Conservation (phyloP, 108 stramenopile species). For the Hondaea fermentalgiana region DNA sequence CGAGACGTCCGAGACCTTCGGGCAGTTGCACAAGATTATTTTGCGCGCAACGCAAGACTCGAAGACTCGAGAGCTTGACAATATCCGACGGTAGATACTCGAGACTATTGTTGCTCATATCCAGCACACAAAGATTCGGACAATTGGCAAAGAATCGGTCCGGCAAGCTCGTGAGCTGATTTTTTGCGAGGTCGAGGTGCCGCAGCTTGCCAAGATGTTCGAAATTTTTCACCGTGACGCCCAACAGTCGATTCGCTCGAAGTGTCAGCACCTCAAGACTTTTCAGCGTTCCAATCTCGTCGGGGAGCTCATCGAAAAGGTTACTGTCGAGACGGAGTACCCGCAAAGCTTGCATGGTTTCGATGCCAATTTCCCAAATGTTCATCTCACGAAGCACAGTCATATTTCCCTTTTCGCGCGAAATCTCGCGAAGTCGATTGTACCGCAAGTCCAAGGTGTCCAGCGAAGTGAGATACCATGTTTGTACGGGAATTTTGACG, state of each 20-base stretch:
- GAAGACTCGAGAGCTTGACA: neutral
- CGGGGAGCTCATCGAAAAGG: neutral
- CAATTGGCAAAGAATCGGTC: neutral
- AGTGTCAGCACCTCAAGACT: neutral
- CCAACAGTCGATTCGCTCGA: neutral
- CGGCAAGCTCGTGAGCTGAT: neutral
- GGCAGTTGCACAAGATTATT: neutral
- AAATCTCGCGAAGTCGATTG: neutral
- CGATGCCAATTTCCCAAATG: slow-evolving; percentile 1
- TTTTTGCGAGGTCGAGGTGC: neutral
- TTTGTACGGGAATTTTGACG: neutral
- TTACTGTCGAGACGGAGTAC: neutral
- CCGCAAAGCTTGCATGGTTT: neutral
- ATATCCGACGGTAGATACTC: neutral
- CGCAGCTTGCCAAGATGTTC: neutral
- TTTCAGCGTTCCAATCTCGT: neutral
- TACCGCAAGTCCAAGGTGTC: neutral
- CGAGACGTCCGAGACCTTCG: neutral
- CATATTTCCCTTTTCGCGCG: slow-evolving; percentile 1
- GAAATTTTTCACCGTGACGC: neutral
- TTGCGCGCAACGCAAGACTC: neutral
- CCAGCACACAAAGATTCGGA: neutral
- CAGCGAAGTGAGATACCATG: neutral
- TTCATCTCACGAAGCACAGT: neutral
- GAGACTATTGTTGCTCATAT: neutral